Conservation (phyloP, 768 basidiomycete species). For the Lyophyllum decastes region DNA sequence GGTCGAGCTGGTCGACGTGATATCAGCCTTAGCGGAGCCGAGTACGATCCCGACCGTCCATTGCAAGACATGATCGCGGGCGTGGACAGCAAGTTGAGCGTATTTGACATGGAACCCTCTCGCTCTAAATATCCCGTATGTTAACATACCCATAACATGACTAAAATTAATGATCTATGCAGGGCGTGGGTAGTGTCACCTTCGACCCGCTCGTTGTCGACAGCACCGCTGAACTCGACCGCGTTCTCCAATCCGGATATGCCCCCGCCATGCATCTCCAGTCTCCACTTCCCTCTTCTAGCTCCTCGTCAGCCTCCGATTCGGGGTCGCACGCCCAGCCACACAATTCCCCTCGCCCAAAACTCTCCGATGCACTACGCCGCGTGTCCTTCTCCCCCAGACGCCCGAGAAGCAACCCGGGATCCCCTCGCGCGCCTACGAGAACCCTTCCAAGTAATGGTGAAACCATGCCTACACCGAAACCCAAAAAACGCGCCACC, state of each 20-base stretch:
- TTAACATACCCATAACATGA: neutral
- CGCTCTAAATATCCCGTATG: slow-evolving; percentile 52
- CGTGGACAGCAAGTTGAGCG: slow-evolving; percentile 55
- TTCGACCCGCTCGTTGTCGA: slow-evolving; percentile 64
- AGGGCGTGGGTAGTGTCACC: slow-evolving; percentile 36
- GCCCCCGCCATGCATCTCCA: slow-evolving; percentile 40
- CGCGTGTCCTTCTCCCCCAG: slow-evolving; percentile 76
- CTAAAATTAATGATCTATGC: neutral
- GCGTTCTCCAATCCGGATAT: slow-evolving; percentile 57
- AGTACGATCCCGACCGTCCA: slow-evolving; percentile 85
- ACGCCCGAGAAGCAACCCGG: slow-evolving; percentile 56
- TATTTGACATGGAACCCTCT: slow-evolving; percentile 55
- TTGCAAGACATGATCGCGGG: slow-evolving; percentile 71
- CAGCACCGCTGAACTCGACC: slow-evolving; percentile 62
- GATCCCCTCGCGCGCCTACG: slow-evolving; percentile 25
- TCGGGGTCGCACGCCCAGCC: slow-evolving; percentile 50
- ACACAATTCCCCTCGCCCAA: slow-evolving; percentile 47
- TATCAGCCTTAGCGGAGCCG: slow-evolving; percentile 67
- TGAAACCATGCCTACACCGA: slow-evolving; percentile 31
- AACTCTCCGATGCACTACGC: slow-evolving; percentile 69
- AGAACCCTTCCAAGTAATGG: slow-evolving; percentile 11
- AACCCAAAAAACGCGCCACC: slow-evolving; percentile 28
- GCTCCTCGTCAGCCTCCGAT: slow-evolving; percentile 52
- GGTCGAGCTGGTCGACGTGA: slow-evolving; percentile 53
- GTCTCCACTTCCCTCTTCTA: slow-evolving; percentile 47